Percentiles rank a stretch among this genome's conserved stretches.
Evolutionary conservation across 176 grass and related monocot genomes (phyloP).

Genomic region (Urochloa ruziziensis): DNA sequence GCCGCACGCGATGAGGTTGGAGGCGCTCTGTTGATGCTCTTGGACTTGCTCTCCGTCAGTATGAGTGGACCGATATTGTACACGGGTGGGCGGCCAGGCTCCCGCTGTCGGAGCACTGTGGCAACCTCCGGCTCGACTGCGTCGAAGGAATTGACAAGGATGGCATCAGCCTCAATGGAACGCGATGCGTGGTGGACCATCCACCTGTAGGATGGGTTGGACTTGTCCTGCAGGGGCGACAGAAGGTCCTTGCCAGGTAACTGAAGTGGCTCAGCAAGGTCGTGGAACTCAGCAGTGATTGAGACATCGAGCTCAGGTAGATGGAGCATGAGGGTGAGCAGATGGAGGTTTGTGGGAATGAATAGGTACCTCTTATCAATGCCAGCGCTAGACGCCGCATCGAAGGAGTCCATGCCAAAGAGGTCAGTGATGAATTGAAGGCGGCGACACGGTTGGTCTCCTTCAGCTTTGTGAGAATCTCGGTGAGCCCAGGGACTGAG

Average conservation of each 20-base stretch:
- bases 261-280: conserved; percentile 42
- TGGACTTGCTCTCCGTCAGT: not conserved
- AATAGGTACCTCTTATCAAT: conserved; percentile 46
- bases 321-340: conserved; percentile 46
- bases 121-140: conserved; percentile 39
- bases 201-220: conserved; percentile 45
- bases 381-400: conserved; percentile 23
- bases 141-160: conserved; percentile 58
- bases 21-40: too few species aligned
- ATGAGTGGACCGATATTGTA: conserved; percentile 44
- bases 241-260: conserved; percentile 35
- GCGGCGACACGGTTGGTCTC: conserved; percentile 11
- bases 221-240: conserved; percentile 37
- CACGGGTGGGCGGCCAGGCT: conserved; percentile 33
- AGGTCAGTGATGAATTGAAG: conserved; percentile 36
- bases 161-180: conserved; percentile 37
- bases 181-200: conserved; percentile 41
- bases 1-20: conserved; percentile 1
- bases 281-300: conserved; percentile 33
- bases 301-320: conserved; percentile 30
- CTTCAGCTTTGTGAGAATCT: not conserved
- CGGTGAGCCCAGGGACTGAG: not conserved
- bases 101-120: not conserved
- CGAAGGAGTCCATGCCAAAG: conserved; percentile 21
- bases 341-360: conserved; percentile 38